phyloP scores from a whole-genome alignment of 805 yeast genomes.

The Starmera dryadoides region DNA sequence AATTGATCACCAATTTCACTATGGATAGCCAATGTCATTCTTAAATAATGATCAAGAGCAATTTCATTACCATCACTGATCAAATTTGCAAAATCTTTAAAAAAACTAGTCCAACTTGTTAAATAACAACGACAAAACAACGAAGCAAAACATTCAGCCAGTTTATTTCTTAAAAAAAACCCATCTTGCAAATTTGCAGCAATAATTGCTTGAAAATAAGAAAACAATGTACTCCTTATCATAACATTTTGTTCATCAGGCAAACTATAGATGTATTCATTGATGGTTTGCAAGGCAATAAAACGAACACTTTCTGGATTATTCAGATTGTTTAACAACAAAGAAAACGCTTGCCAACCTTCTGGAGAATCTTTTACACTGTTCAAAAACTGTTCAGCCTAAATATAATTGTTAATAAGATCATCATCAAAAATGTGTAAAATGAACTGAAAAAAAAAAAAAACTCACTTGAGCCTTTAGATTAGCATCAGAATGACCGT shows the following conservation, averaged over 20 bases:
- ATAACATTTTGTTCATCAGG: conserved; percentile 11
- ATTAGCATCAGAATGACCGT: conserved; percentile 17
- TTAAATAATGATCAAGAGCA: conserved; percentile 57
- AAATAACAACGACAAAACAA: conserved; percentile 44
- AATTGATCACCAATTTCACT: conserved; percentile 91
- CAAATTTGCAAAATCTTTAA: conserved; percentile 40
- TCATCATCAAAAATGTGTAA: too few species aligned
- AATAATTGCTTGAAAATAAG: conserved; percentile 13
- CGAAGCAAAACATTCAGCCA: conserved; percentile 47
- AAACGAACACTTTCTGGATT: conserved; percentile 21
- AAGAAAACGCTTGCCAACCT: conserved; percentile 41
- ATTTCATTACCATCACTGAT: conserved; percentile 21
- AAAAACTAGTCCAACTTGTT: conserved; percentile 41
- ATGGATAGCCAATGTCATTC: conserved; percentile 72
- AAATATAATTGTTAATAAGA: too few species aligned
- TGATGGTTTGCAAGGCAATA: conserved; percentile 20
- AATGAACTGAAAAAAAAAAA: conserved; percentile 3
- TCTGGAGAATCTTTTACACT: conserved; percentile 34
- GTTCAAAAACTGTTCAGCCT: conserved; percentile 36
- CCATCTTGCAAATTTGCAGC: conserved; percentile 24
- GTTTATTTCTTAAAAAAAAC: conserved; percentile 43
- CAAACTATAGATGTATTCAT: conserved; percentile 17
- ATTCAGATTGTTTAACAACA: conserved; percentile 25
- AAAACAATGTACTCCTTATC: conserved; percentile 16
- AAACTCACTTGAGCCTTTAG: conserved; percentile 13